Conservation (phyloP, 2,329 filamentous ascomycete species). For the Penicillium frequentans region DNA sequence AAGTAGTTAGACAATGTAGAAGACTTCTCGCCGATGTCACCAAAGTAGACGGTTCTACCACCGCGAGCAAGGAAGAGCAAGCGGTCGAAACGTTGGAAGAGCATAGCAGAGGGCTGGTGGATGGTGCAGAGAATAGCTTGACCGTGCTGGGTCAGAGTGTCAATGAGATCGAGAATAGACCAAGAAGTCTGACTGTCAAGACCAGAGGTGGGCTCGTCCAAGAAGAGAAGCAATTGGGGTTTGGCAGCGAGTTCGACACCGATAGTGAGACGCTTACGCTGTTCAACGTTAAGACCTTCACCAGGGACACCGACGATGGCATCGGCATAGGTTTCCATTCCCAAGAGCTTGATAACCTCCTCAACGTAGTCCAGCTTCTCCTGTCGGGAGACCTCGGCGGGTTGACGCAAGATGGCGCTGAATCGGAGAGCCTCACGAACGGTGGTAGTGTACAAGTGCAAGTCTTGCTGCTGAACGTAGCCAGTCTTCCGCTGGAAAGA, state of each 20-base stretch:
- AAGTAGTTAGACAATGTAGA: slow-evolving; percentile 63
- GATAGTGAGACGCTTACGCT: slow-evolving; percentile 79
- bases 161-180: slow-evolving; percentile 83
- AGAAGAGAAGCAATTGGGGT: slow-evolving; percentile 83
- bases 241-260: slow-evolving; percentile 95
- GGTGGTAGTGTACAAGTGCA: slow-evolving; percentile 80
- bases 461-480: slow-evolving; percentile 90
- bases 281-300: slow-evolving; percentile 68
- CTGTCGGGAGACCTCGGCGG: slow-evolving; percentile 65
- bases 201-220: slow-evolving; percentile 93
- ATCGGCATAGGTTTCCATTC: slow-evolving; percentile 88
- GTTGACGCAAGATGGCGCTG: slow-evolving; percentile 81
- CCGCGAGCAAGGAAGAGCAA: slow-evolving; percentile 65
- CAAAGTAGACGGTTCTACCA: slow-evolving; percentile 69
- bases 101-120: slow-evolving; percentile 92
- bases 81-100: slow-evolving; percentile 81
- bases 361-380: slow-evolving; percentile 89
- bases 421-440: slow-evolving; percentile 87
- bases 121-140: slow-evolving; percentile 97
- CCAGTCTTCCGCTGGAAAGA: slow-evolving; percentile 92
- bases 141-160: slow-evolving; percentile 84
- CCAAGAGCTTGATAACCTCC: slow-evolving; percentile 84
- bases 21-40: slow-evolving; percentile 63
- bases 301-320: slow-evolving; percentile 88
- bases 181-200: slow-evolving; percentile 91